phyloP scores from a whole-genome alignment of 768 basidiomycete genomes.

The Filobasidium floriforme region DNA sequence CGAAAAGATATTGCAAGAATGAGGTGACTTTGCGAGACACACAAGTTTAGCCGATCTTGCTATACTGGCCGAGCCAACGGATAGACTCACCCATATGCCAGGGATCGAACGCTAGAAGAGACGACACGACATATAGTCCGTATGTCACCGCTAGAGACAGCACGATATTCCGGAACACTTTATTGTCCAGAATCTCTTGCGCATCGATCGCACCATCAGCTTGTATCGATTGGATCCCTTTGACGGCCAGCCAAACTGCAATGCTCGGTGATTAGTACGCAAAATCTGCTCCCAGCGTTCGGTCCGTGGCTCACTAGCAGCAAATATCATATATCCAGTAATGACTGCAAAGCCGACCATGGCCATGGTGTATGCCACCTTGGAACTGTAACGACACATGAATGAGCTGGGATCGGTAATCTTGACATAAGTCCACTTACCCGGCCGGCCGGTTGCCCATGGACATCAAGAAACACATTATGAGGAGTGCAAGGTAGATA shows the following conservation, averaged over 20 bases:
- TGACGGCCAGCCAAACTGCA: constrained; percentile 73
- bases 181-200: constrained; percentile 64
- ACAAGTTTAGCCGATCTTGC: background rate
- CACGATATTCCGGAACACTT: constrained; percentile 69
- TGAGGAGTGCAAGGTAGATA: constrained; percentile 75
- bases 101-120: constrained; percentile 76
- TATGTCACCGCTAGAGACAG: constrained; percentile 77
- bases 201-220: constrained; percentile 49
- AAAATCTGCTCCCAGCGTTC: background rate
- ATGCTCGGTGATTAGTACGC: background rate
- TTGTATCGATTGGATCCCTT: constrained; percentile 62
- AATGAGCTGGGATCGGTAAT: background rate
- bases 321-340: constrained; percentile 86
- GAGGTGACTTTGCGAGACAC: constrained; percentile 56
- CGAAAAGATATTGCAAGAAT: constrained; percentile 57
- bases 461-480: constrained; percentile 78
- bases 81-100: constrained; percentile 71
- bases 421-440: constrained; percentile 30
- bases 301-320: constrained; percentile 34
- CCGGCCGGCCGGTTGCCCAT: constrained; percentile 90
- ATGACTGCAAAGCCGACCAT: constrained; percentile 82
- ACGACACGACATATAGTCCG: constrained; percentile 77
- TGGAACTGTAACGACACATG: constrained; percentile 46
- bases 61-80: background rate
- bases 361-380: constrained; percentile 74